phyloP scores from a whole-genome alignment of 257 asterid species.

The Catharanthus roseus region DNA sequence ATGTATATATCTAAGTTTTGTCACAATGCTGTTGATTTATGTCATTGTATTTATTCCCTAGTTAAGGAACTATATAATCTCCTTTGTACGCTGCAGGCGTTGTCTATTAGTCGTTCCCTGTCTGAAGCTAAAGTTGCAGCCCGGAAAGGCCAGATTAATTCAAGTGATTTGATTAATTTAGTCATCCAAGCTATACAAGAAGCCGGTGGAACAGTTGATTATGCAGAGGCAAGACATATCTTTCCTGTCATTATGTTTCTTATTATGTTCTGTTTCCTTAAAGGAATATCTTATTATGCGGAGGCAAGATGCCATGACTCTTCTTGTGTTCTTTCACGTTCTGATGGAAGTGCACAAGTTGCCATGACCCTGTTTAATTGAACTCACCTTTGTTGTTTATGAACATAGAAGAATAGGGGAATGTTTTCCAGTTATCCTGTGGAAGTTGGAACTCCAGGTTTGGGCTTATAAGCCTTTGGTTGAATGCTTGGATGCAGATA shows the following conservation, averaged over 20 bases:
- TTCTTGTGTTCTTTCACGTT: background rate
- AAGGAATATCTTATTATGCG: too few relatives aligned
- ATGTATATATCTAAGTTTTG: background rate
- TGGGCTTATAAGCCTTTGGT: background rate
- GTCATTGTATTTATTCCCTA: background rate
- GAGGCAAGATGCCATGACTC: too few relatives aligned
- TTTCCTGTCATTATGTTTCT: background rate
- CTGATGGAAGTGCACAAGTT: background rate
- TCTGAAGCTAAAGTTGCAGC: constrained; percentile 51
- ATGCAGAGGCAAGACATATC: constrained; percentile 63
- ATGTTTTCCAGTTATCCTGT: background rate
- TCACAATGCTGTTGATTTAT: background rate
- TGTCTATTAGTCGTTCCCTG: constrained; percentile 62
- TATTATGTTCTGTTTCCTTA: background rate
- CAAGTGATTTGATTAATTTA: constrained; percentile 49
- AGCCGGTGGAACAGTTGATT: constrained; percentile 85
- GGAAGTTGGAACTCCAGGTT: background rate
- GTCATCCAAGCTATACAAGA: constrained; percentile 37
- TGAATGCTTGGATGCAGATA: background rate
- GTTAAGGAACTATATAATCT: background rate
- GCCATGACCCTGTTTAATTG: too few relatives aligned
- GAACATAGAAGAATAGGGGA: background rate
- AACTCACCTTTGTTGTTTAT: too few relatives aligned
- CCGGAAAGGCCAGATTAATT: constrained; percentile 45
- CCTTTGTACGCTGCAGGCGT: constrained; percentile 44